A percentile compares a stretch with the other conserved stretches of the same genome.
These are phyloP conservation scores for Monosporascus sp. DNA, from an alignment of 2,329 filamentous ascomycete genomes.

Conservation along the genomic window DNA sequence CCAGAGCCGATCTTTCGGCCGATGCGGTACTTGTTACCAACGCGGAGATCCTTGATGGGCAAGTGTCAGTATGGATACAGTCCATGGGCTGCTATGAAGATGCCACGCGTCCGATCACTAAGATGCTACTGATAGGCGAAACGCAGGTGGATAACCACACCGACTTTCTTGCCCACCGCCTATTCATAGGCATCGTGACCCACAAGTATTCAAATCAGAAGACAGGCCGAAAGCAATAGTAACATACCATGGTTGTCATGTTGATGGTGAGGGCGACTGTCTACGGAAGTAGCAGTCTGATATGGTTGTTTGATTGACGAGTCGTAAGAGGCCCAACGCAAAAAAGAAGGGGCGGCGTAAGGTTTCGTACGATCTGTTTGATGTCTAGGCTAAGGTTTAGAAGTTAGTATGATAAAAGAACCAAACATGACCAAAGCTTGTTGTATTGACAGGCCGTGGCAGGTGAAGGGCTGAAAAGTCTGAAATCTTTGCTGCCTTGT, in stretches of 20 bases:
- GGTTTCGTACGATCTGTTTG: not conserved
- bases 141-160: not conserved
- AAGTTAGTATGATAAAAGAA: not conserved
- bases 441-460: no score
- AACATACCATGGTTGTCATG: constrained; percentile 31
- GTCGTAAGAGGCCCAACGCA: not conserved
- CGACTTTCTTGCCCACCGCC: not conserved
- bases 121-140: not conserved
- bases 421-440: not conserved
- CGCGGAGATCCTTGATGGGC: constrained; percentile 76
- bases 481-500: not conserved
- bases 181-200: not conserved
- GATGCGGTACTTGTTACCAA: constrained; percentile 99
- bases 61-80: not conserved
- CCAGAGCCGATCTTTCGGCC: constrained; percentile 98
- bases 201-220: not conserved
- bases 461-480: no score
- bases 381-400: not conserved
- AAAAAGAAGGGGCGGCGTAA: not conserved
- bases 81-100: not conserved
- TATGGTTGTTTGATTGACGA: not conserved
- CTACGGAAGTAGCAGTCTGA: not conserved
- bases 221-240: constrained; percentile 2
- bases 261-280: constrained; percentile 8
- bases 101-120: no score